Base-by-base conservation (phyloP, 2,329 filamentous ascomycete species). In the Fusarium sp. region DNA sequence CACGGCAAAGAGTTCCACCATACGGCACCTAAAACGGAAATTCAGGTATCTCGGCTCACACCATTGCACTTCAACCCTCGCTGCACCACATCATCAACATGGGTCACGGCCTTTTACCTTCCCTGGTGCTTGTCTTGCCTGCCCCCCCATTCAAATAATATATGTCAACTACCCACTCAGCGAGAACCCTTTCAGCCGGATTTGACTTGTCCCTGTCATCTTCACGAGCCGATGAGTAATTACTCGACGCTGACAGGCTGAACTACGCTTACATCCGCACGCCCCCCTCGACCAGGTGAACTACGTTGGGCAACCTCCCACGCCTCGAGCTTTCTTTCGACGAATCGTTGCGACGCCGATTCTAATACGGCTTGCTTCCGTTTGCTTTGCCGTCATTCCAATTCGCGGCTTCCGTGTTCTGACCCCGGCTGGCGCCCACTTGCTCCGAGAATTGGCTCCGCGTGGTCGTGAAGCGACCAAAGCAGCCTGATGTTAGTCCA, bases 151-250 rank as follows among this genome's bases (percentile, higher is more conserved):
- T 43, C 54, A 39, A 47, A 58, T 57, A 42, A 52, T 59, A 55
- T 38, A 29, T 48, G 47, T 47, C 50, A 68, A 52, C 26, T 69
- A 57, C 62, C 62, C 65, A 59, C 69, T 50, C 53, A 39, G 58
- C 52, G 47, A 61, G 56, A 55, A 41, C 63, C 54, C 42, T 48
- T 62, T 37, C 37, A 52, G 55, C 57, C 58, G 42, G 53, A 47
- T 70, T 52, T 61, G 52, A 53, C 64, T 64, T 71, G 72, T 67
- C 61, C 66, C 63, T 74, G 68, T 58, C 54, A 26, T 43, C 55
- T 37, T 63, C 57, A 55, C 48, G 48, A 66, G 44, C 56, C 66
- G 77, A 77, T 79, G 77, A 79, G 76, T 79, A 79, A 79, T 79
- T 76, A 50, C 73, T 72, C 50, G 43, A 71, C 72, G 75, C 73